Conservation (phyloP, 495 filamentous ascomycete genomes). For the Hypoxylon cercidicola region DNA sequence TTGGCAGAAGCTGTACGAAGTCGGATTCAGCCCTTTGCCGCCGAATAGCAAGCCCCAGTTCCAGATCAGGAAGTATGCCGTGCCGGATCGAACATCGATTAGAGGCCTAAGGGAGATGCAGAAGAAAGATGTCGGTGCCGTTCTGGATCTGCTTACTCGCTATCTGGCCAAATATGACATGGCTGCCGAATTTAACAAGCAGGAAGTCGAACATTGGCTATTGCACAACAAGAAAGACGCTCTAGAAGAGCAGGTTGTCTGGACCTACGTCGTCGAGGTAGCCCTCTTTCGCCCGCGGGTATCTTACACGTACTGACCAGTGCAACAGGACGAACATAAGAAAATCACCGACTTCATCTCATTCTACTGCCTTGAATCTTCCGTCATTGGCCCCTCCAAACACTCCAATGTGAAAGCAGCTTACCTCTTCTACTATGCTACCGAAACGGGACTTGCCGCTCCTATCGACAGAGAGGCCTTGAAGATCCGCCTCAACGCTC, state of each 20-base stretch:
- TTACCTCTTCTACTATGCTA: slow-evolving; percentile 96
- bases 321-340: slow-evolving; percentile 55
- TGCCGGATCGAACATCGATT: slow-evolving; percentile 76
- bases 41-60: slow-evolving; percentile 79
- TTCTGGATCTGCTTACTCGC: slow-evolving; percentile 76
- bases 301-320: slow-evolving; percentile 15
- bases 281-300: background rate
- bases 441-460: slow-evolving; percentile 76
- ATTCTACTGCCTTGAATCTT: slow-evolving; percentile 94
- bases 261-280: slow-evolving; percentile 90
- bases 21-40: slow-evolving; percentile 88
- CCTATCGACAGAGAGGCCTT: slow-evolving; percentile 65
- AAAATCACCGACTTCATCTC: slow-evolving; percentile 97
- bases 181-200: slow-evolving; percentile 79
- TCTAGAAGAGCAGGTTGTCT: slow-evolving; percentile 82
- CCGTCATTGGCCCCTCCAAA: slow-evolving; percentile 82
- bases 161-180: slow-evolving; percentile 85
- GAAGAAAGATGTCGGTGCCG: slow-evolving; percentile 80
- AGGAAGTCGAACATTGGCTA: slow-evolving; percentile 90
- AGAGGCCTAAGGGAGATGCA: slow-evolving; percentile 83
- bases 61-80: slow-evolving; percentile 80
- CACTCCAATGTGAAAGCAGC: slow-evolving; percentile 82
- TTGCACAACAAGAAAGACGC: slow-evolving; percentile 67
- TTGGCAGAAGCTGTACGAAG: slow-evolving; percentile 94
- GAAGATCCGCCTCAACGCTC: slow-evolving; percentile 74